phyloP scores from a whole-genome alignment of 192 early-diverging fungal genomes.

The Coemansia sp. region DNA sequence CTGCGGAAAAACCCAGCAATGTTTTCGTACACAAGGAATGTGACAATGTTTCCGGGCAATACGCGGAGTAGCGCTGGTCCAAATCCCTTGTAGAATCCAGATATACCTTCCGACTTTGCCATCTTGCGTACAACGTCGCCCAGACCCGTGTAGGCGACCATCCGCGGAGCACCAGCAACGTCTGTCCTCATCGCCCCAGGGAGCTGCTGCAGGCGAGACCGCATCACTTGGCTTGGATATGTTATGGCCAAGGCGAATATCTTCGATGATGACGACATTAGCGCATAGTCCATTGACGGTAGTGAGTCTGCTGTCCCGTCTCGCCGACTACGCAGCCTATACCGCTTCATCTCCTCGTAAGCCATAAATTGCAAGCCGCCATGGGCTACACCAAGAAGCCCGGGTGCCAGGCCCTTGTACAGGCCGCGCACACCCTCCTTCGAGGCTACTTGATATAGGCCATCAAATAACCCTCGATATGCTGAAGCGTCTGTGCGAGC shows the following conservation, averaged over 20 bases:
- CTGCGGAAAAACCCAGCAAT: slow-evolving; percentile 64
- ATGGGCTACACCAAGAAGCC: slow-evolving; percentile 91
- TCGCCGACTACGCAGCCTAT: slow-evolving; percentile 41
- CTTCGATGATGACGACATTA: slow-evolving; percentile 88
- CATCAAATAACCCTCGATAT: slow-evolving; percentile 70
- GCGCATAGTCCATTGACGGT: slow-evolving; percentile 71
- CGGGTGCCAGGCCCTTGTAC: slow-evolving; percentile 82
- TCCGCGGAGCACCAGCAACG: slow-evolving; percentile 45
- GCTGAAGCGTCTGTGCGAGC: slow-evolving; percentile 58
- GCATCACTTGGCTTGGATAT: slow-evolving; percentile 92
- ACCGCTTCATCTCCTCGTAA: slow-evolving; percentile 95
- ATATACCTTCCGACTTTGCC: slow-evolving; percentile 69
- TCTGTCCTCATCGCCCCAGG: slow-evolving; percentile 38
- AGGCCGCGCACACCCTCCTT: slow-evolving; percentile 77
- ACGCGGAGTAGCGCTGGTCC: slow-evolving; percentile 87
- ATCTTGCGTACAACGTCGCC: slow-evolving; percentile 74
- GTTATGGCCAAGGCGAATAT: slow-evolving; percentile 83
- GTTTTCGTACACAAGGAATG: slow-evolving; percentile 95
- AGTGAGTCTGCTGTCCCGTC: slow-evolving; percentile 15
- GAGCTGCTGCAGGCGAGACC: slow-evolving; percentile 80
- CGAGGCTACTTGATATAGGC: slow-evolving; percentile 60
- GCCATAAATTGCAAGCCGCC: slow-evolving; percentile 98
- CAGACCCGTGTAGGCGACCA: slow-evolving; percentile 69
- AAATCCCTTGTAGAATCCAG: slow-evolving; percentile 92
- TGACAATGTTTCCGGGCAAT: slow-evolving; percentile 90